phyloP scores from a whole-genome alignment of 441 rosid species.

The Breynia disticha region DNA sequence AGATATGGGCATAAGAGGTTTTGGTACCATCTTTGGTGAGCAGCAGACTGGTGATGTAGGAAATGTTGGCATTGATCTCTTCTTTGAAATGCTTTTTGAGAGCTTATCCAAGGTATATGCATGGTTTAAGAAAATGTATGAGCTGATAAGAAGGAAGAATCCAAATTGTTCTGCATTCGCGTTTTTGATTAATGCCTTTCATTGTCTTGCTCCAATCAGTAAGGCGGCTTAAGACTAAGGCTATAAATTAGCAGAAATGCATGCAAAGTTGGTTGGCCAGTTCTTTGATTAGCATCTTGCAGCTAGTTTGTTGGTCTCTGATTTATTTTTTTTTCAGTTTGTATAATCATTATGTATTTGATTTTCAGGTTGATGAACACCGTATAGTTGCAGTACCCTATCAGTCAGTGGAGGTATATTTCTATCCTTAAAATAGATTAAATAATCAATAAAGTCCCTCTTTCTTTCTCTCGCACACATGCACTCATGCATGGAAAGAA shows the following conservation, averaged over 20 bases:
- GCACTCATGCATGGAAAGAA: too few relatives aligned
- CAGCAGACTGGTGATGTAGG: constrained; percentile 99
- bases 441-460: neutral
- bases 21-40: constrained; percentile 95
- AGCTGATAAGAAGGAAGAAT: constrained; percentile 9
- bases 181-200: constrained; percentile 4
- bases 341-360: constrained; percentile 17
- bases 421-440: constrained; percentile 11
- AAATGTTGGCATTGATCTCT: constrained; percentile 90
- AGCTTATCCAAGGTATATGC: constrained; percentile 76
- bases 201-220: constrained; percentile 1
- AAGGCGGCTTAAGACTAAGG: neutral
- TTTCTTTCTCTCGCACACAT: too few relatives aligned
- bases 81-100: constrained; percentile 98
- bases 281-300: neutral
- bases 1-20: constrained; percentile 98
- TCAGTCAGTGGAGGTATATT: constrained; percentile 64
- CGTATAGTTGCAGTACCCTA: constrained; percentile 62
- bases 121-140: neutral
- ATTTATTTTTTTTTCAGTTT: constrained; percentile 17
- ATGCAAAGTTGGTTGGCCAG: neutral
- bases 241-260: neutral
- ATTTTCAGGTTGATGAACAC: constrained; percentile 79
- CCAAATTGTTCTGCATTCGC: neutral
- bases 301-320: constrained; percentile 7